Percentiles rank a stretch among this genome's conserved stretches.
These are phyloP conservation scores for Caloboletus inedulis DNA, from an alignment of 1,284 basidiomycete genomes.

Conservation along the genomic window DNA sequence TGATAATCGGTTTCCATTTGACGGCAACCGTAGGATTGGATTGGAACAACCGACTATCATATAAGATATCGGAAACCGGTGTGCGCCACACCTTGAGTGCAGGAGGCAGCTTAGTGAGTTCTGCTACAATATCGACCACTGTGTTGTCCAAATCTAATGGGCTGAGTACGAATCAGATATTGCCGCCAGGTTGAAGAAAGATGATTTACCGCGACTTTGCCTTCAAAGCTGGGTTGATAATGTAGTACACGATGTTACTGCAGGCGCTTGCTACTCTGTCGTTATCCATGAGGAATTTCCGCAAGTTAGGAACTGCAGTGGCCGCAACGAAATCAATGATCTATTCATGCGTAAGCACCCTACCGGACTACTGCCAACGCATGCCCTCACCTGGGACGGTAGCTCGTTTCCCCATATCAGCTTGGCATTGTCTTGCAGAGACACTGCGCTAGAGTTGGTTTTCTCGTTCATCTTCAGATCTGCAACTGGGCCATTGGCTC, in stretches of 20 bases:
- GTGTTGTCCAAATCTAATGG: constrained; percentile 68
- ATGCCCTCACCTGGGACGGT: constrained; percentile 46
- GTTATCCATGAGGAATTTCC: constrained; percentile 79
- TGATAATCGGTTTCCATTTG: constrained; percentile 79
- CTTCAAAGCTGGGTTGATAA: constrained; percentile 79
- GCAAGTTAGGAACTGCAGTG: constrained; percentile 72
- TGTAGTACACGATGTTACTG: constrained; percentile 82
- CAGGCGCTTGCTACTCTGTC: constrained; percentile 82
- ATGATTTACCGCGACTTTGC: constrained; percentile 58
- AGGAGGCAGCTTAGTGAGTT: constrained; percentile 77
- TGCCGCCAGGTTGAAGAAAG: background rate
- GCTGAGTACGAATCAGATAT: constrained; percentile 36
- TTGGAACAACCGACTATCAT: constrained; percentile 87
- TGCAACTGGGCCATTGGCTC: constrained; percentile 17
- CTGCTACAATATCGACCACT: constrained; percentile 67
- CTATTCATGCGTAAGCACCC: constrained; percentile 34
- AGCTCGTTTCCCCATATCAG: constrained; percentile 45
- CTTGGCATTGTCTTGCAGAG: constrained; percentile 43
- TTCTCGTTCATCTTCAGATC: constrained; percentile 59
- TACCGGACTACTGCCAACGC: background rate
- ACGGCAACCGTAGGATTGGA: constrained; percentile 53
- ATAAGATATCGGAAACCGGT: constrained; percentile 78
- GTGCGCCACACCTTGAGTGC: constrained; percentile 85
- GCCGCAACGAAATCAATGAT: constrained; percentile 75
- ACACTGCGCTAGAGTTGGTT: constrained; percentile 40